A percentile compares a stretch with the other conserved stretches of the same genome.
These are phyloP conservation scores for Pleurotus pulmonarius DNA, from an alignment of 768 basidiomycete species.

Conservation along the genomic window DNA sequence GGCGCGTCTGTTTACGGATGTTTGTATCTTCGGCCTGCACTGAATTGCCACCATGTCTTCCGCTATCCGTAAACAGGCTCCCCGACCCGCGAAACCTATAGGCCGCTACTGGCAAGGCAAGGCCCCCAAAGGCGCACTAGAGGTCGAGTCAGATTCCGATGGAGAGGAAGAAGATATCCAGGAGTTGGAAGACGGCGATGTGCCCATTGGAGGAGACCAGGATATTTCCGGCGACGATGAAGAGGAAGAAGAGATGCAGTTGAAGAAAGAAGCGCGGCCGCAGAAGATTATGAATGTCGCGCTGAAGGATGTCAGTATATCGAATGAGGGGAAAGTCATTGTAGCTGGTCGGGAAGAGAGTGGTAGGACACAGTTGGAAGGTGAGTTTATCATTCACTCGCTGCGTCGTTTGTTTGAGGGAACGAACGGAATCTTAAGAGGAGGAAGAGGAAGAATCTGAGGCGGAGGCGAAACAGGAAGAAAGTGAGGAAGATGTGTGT, in stretches of 20 bases:
- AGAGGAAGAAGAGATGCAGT: conserved; percentile 39
- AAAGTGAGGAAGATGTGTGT: conserved; percentile 32
- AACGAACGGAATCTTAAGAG: conserved; percentile 19
- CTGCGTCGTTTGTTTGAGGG: conserved; percentile 8
- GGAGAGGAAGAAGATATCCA: conserved; percentile 43
- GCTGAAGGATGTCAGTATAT: conserved; percentile 78
- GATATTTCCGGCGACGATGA: conserved; percentile 42
- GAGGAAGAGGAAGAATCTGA: conserved; percentile 45
- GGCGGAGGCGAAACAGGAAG: conserved; percentile 24
- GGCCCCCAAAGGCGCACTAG: conserved; percentile 70
- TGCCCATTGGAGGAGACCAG: conserved; percentile 56
- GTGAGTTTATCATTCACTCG: conserved; percentile 12
- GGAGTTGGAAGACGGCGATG: conserved; percentile 50
- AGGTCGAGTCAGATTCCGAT: conserved; percentile 62
- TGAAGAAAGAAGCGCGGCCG: conserved; percentile 37
- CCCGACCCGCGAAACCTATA: conserved; percentile 74
- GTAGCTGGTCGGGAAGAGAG: conserved; percentile 78
- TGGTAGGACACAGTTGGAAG: conserved; percentile 62
- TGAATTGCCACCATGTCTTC: not conserved
- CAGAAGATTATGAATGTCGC: conserved; percentile 66
- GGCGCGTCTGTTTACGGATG: too few species aligned
- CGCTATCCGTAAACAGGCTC: conserved; percentile 60
- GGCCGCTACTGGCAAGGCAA: conserved; percentile 91
- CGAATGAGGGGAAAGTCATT: conserved; percentile 74
- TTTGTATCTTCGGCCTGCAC: too few species aligned